Percentiles rank a stretch among this genome's conserved stretches.
These are phyloP conservation scores for Aureobasidium sp. DNA, from an alignment of 2,329 filamentous ascomycete species.

Conservation along the genomic window DNA sequence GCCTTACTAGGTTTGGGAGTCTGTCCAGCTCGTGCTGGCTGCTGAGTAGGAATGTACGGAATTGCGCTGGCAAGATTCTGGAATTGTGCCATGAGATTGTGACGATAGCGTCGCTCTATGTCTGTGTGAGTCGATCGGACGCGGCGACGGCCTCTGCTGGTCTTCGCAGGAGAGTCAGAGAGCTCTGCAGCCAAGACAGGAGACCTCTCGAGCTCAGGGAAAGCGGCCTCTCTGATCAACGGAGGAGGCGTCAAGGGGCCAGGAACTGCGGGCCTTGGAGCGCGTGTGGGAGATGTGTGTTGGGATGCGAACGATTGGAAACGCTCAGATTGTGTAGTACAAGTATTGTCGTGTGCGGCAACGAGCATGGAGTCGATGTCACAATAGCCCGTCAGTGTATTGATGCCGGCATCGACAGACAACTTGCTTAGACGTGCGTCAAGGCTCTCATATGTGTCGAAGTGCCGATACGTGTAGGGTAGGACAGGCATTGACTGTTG, in stretches of 20 bases:
- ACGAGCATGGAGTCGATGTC: not conserved
- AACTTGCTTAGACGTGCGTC: not conserved
- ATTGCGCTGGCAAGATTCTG: not conserved
- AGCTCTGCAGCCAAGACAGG: not conserved
- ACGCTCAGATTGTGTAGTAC: not conserved
- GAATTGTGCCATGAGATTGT: not conserved
- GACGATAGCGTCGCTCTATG: conserved; percentile 2
- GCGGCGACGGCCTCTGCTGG: not conserved
- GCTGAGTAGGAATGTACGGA: not conserved
- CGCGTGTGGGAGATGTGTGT: not conserved
- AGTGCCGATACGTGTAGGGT: not conserved
- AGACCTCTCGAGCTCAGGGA: not conserved
- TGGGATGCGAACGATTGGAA: not conserved
- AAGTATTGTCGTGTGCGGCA: not conserved
- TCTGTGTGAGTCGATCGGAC: not conserved
- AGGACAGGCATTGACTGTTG: not conserved
- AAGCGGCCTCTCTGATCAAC: not conserved
- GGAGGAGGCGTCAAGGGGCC: not conserved
- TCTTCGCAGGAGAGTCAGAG: not conserved
- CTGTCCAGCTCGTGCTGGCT: not conserved
- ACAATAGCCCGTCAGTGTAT: not conserved
- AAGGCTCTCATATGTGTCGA: not conserved
- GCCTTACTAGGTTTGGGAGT: not conserved
- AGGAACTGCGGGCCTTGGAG: not conserved
- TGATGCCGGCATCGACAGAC: not conserved